Evolutionary conservation across 2,329 filamentous ascomycete genomes (phyloP), one percentile per base, ranked within the genome.

Genomic region (Nemania serpens): DNA sequence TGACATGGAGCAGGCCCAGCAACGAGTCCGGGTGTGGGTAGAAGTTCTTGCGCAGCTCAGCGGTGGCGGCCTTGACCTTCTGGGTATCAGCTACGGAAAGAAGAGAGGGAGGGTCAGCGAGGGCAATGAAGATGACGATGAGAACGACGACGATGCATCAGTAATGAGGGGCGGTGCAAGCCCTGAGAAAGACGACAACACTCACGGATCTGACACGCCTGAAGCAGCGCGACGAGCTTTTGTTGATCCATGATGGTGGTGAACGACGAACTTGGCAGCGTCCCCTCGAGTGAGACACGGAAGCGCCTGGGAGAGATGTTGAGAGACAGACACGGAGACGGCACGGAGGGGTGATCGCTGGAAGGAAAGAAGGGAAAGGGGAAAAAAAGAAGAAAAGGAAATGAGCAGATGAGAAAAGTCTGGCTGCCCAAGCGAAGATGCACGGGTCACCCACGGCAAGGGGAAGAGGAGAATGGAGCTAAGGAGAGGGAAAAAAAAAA

Each of bases 21-120:
- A 98, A 87, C 15, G 92, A 91, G 71, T 93, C 86, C 41, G 94
- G 90, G 69, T 92, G 86, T 71, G 87, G 88, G 82, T 96, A 98
- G 83, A 91, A 98, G 78, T 91, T 91, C 78, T 96, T 95, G 78
- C 96, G 93, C 62, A 98, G 87, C 71, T 93, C 88, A 61, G 90
- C 87, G 17, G 94, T 99, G 65, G 93, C 92, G 68, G 90, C 87
- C 85, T 97, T 96, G 77, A 96, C 88, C 78, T 88, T 88, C 70
- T 91, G 88, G 68, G 93, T 97, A 79, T 96, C 89, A 74, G 95
- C 93, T 96, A 73, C 39, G 70, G 55, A 67, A 59, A 64, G 69
- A 65, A 63, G 47, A 64, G 25, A 54, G 36, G 22, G 58, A 57
- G 46, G 39, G 75, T 80, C 67, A 82, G 76, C 64, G 62, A 64